Conservation (phyloP, 345 rosid genomes). For the Diplotaxis tenuifolia region DNA sequence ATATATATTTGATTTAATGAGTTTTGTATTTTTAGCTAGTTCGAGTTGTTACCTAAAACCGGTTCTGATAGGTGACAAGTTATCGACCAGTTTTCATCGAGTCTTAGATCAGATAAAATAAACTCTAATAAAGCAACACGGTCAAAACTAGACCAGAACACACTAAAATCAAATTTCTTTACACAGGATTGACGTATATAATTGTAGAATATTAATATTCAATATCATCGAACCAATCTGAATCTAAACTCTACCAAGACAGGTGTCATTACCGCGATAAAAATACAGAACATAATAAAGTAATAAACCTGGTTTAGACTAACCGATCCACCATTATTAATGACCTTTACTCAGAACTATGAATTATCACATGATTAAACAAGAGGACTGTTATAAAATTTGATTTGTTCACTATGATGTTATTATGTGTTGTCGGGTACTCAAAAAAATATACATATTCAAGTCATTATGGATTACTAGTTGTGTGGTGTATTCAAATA, state of each 20-base stretch:
- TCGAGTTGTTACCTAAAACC: background rate
- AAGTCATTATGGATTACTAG: background rate
- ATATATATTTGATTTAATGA: background rate
- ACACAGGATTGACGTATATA: background rate
- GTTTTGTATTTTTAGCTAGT: background rate
- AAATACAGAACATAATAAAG: background rate
- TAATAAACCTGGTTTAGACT: background rate
- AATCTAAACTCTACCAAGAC: background rate
- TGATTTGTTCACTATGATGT: background rate
- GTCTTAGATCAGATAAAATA: background rate
- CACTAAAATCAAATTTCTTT: background rate
- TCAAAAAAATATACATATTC: background rate
- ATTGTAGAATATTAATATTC: background rate
- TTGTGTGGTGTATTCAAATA: slow-evolving; percentile 5
- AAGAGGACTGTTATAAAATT: background rate
- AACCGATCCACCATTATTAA: background rate
- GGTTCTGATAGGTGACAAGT: background rate
- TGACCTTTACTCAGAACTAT: background rate
- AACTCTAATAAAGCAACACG: background rate
- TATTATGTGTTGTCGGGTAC: slow-evolving; percentile 20
- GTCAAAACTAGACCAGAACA: background rate
- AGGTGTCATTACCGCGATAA: background rate
- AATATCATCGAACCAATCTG: background rate
- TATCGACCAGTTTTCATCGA: background rate
- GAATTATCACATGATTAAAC: background rate